Conservation (phyloP, 768 basidiomycete species). For the Gloeostereum incarnatum region DNA sequence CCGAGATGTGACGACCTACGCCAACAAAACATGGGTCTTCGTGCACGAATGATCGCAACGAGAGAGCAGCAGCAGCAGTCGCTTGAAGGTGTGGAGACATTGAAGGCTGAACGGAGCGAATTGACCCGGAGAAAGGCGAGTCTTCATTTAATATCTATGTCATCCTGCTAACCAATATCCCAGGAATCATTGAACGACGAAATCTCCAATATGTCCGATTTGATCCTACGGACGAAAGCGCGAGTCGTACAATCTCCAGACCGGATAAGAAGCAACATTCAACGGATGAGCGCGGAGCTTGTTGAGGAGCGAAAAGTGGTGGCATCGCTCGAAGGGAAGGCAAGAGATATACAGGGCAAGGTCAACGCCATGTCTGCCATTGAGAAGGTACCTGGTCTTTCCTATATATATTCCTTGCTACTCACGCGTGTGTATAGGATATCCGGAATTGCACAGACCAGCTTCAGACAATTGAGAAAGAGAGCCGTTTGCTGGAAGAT, state of each 20-base stretch:
- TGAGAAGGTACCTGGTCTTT: constrained; percentile 47
- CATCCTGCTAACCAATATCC: constrained; percentile 1
- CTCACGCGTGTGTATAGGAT: constrained; percentile 34
- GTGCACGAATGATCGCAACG: constrained; percentile 57
- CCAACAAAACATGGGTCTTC: constrained; percentile 50
- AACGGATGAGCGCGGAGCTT: constrained; percentile 59
- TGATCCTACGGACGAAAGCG: constrained; percentile 52
- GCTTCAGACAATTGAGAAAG: constrained; percentile 64
- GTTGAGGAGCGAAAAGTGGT: constrained; percentile 65
- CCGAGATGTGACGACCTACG: constrained; percentile 53
- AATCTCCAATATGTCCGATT: constrained; percentile 46
- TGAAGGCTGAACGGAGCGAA: constrained; percentile 63
- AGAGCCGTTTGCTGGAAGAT: constrained; percentile 50
- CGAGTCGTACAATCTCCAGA: constrained; percentile 91
- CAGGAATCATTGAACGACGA: constrained; percentile 59
- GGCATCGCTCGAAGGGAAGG: constrained; percentile 59
- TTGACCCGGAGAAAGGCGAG: constrained; percentile 56
- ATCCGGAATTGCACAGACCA: constrained; percentile 65
- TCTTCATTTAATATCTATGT: not conserved
- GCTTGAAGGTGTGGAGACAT: constrained; percentile 56
- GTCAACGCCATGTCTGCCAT: constrained; percentile 61
- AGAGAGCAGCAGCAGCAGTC: constrained; percentile 53
- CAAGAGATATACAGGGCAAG: constrained; percentile 69
- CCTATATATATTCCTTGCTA: constrained; percentile 1
- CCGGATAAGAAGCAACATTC: constrained; percentile 75